These are phyloP conservation scores for Canariomyces notabilis DNA, from an alignment of 2,329 filamentous ascomycete genomes.

Conservation along the genomic window DNA sequence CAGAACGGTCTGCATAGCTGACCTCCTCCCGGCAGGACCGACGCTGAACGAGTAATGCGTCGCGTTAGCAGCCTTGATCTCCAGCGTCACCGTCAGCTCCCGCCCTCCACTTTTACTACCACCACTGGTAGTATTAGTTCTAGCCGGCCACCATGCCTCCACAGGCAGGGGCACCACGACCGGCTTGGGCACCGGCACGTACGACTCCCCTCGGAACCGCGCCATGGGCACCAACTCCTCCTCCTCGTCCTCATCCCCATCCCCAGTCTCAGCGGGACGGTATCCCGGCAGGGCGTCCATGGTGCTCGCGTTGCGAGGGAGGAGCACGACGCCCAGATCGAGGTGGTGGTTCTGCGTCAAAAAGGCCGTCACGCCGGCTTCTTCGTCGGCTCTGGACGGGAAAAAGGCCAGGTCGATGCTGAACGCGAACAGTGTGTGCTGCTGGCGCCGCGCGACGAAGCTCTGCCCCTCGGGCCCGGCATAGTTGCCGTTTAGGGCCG, in stretches of 20 bases:
- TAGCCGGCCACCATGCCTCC: constrained; percentile 31
- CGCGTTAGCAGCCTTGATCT: constrained; percentile 40
- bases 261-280: not conserved
- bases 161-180: constrained; percentile 38
- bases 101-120: too few species aligned
- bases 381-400: constrained; percentile 36
- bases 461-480: constrained; percentile 43
- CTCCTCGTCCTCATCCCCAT: not conserved
- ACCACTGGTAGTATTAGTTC: too few species aligned
- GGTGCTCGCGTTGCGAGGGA: constrained; percentile 29
- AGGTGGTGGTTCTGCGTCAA: constrained; percentile 50
- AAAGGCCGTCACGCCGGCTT: constrained; percentile 50
- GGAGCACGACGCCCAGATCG: constrained; percentile 39
- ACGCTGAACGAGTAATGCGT: constrained; percentile 42
- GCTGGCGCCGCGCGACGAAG: constrained; percentile 54
- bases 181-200: constrained; percentile 34
- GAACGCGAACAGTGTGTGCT: constrained; percentile 50
- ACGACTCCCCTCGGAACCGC: constrained; percentile 41
- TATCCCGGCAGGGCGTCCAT: constrained; percentile 17
- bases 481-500: constrained; percentile 45
- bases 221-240: constrained; percentile 36
- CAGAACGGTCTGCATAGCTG: constrained; percentile 30
- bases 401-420: constrained; percentile 42
- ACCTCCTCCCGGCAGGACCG: constrained; percentile 30
- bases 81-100: constrained; percentile 35